A percentile compares a stretch with the other conserved stretches of the same genome.
These are phyloP conservation scores for Suillus paluster DNA, from an alignment of 768 basidiomycete species.

Conservation along the genomic window DNA sequence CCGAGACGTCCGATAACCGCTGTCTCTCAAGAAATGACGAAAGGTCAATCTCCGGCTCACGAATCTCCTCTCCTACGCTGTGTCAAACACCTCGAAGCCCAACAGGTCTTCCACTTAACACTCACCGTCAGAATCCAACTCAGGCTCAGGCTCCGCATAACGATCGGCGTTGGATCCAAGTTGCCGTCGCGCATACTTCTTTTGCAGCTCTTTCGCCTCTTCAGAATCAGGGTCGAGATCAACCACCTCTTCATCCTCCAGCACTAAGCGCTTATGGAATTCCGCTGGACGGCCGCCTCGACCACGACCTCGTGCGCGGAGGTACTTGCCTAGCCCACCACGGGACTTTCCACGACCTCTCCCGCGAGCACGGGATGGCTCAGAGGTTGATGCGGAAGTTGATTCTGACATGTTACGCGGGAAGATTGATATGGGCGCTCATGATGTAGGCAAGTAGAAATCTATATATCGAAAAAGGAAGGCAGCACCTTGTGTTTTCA, in stretches of 20 bases:
- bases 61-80: slow-evolving; percentile 59
- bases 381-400: slow-evolving; percentile 2
- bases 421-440: neutral
- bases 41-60: slow-evolving; percentile 77
- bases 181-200: slow-evolving; percentile 60
- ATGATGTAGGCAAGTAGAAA: neutral
- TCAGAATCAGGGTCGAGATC: slow-evolving; percentile 46
- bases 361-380: slow-evolving; percentile 39
- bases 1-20: slow-evolving; percentile 43
- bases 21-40: slow-evolving; percentile 69
- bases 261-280: slow-evolving; percentile 60
- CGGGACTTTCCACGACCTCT: slow-evolving; percentile 61
- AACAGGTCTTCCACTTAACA: neutral
- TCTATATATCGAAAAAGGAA: slow-evolving; percentile 4
- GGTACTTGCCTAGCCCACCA: slow-evolving; percentile 75
- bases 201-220: slow-evolving; percentile 49
- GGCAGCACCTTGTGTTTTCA: neutral
- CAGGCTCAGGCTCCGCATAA: slow-evolving; percentile 71
- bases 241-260: slow-evolving; percentile 58
- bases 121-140: slow-evolving; percentile 73
- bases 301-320: slow-evolving; percentile 71
- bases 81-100: neutral
- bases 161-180: slow-evolving; percentile 75
- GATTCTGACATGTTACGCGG: neutral
- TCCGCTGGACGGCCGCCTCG: slow-evolving; percentile 70